Evolutionary conservation across 768 basidiomycete species (phyloP), one percentile per base, ranked within the genome.

Genomic region (Coprinopsis marcescibilis): DNA sequence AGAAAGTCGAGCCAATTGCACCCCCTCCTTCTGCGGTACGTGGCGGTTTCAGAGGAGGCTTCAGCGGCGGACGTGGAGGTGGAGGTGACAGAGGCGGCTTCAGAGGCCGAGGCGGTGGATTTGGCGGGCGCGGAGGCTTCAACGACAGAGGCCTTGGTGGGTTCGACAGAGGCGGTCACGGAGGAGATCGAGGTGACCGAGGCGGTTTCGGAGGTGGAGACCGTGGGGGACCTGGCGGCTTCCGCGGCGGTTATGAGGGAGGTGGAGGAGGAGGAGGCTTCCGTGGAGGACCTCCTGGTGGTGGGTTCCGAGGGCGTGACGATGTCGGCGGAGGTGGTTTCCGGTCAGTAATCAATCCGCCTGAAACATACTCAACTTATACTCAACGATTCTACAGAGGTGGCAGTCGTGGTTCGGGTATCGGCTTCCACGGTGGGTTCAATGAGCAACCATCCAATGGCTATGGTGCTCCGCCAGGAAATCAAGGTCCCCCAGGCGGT

Each of bases 361-460:
- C 34, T 19, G 19, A 14, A 39, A 15, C 3, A 27, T 46, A 37
- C 23, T 11, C 30, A 45, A 17, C 14, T 38, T 46, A 42, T 54
- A n/a, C 44, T 49, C 60, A 53, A 50, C 21, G 49, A 43, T 33
- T 15, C 32, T 51, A 35, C 43, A 6, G 82, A 48, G 78, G 81
- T 37, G 79, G 40, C 27, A 19, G 19, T 43, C 48, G 85, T 29
- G 83, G 83, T 21, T 82, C 78, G 21, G 85, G 85, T 37, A 81
- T 88, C 53, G 85, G 86, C 14, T 87, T 70, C 57, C 77, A 80
- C 62, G 76, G 78, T 49, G 79, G 80, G 23, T 77, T 77, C 59
- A 67, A 71, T 59, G 80, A 68, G 52, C 67, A 65, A 51, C 65
- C n/a, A n/a, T n/a, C 75, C 50, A 75, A 75, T 56, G 81, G 80